These are phyloP conservation scores for Cordyceps fumosorosea DNA, from an alignment of 2,329 filamentous ascomycete species.

Conservation along the genomic window DNA sequence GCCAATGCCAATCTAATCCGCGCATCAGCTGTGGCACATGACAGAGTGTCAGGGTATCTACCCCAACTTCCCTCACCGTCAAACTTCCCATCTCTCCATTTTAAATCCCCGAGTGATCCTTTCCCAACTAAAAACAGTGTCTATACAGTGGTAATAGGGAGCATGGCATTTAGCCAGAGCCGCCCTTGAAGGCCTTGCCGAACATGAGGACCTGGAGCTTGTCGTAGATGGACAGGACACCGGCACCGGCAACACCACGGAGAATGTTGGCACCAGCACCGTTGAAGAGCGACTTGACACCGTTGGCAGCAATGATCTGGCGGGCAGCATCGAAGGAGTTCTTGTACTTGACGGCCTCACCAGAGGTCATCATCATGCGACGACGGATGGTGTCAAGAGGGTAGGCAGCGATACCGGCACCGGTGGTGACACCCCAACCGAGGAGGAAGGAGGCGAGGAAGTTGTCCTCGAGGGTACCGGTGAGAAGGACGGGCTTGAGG, in stretches of 20 bases:
- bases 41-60: conserved; percentile 31
- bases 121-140: conserved; percentile 27
- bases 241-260: conserved; percentile 99
- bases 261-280: conserved; percentile 99
- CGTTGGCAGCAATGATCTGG: conserved; percentile 97
- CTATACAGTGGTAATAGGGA: conserved; percentile 34
- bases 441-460: conserved; percentile 99
- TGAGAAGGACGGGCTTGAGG: conserved; percentile 96
- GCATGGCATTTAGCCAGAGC: conserved; percentile 41
- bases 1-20: conserved; percentile 44
- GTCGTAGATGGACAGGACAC: conserved; percentile 99
- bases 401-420: conserved; percentile 99
- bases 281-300: conserved; percentile 99
- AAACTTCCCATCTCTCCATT: conserved; percentile 40
- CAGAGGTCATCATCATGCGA: conserved; percentile 99
- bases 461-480: conserved; percentile 88
- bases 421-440: conserved; percentile 98
- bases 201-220: conserved; percentile 98
- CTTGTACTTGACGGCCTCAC: conserved; percentile 99
- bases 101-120: conserved; percentile 25
- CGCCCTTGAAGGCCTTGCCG: conserved; percentile 96
- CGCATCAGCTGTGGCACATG: conserved; percentile 36
- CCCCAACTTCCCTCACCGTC: conserved; percentile 37
- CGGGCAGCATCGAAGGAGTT: conserved; percentile 88
- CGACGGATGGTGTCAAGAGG: conserved; percentile 99